These are phyloP conservation scores for Candida tammaniensis DNA, from an alignment of 805 yeast species.

Conservation along the genomic window DNA sequence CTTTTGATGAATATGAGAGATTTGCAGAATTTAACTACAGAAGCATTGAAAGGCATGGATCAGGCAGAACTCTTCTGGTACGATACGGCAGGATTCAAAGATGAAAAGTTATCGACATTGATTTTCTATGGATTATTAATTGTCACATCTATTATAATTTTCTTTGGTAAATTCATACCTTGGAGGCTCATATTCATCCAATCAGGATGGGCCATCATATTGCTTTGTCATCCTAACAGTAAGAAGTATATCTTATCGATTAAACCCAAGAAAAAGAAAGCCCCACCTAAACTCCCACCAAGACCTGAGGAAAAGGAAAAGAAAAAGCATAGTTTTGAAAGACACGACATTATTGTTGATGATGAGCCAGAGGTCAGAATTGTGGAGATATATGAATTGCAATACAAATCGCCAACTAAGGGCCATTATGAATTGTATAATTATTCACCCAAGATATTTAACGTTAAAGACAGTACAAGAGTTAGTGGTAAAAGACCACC, in stretches of 20 bases:
- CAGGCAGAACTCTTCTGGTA: conserved; percentile 52
- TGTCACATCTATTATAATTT: conserved; percentile 34
- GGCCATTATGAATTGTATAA: conserved; percentile 60
- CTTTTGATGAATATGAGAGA: conserved; percentile 66
- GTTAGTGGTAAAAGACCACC: conserved; percentile 54
- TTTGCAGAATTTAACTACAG: conserved; percentile 62
- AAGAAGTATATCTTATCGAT: conserved; percentile 26
- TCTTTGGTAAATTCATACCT: conserved; percentile 55
- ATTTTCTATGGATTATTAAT: conserved; percentile 40
- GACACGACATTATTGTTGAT: conserved; percentile 62
- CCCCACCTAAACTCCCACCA: conserved; percentile 3
- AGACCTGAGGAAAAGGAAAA: conserved; percentile 10
- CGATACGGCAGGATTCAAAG: conserved; percentile 67
- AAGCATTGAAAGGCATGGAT: conserved; percentile 49
- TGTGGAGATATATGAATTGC: conserved; percentile 81
- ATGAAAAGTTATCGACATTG: conserved; percentile 64
- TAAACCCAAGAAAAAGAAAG: conserved; percentile 10
- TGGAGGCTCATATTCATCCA: conserved; percentile 59
- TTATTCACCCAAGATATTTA: conserved; percentile 57
- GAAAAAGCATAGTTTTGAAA: conserved; percentile 26
- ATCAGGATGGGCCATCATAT: conserved; percentile 54
- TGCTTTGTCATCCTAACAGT: conserved; percentile 59
- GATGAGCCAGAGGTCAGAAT: conserved; percentile 56
- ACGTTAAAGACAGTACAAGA: conserved; percentile 40
- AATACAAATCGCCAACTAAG: conserved; percentile 59